Evolutionary conservation across 345 rosid genomes (phyloP), one percentile per base, ranked within the genome.

Genomic region (Syzygium aqueum): DNA sequence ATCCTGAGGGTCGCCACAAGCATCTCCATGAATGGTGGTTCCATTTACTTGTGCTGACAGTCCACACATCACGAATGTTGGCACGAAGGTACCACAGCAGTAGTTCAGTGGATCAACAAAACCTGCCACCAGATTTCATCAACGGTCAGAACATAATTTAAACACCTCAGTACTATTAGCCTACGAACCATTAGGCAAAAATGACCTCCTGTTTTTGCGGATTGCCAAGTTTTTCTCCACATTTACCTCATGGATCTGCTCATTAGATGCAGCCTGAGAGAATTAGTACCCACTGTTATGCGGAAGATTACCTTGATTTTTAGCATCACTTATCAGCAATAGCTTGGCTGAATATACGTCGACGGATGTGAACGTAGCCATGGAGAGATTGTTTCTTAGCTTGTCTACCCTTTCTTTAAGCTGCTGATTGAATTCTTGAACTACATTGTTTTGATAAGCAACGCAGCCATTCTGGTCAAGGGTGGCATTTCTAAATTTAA

Each of bases 81-180:
- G 53, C 51, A 90, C 54, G 80, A 87, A 92, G 51, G 93, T 92
- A 57, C 95, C 94, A 77, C 97, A 94, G 85, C 96, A 93, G 89
- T 91, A 91, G n/a, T 91, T 89, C 85, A 92, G 89, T 16, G 94
- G 93, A 92, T 94, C 93, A 17, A 90, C 92, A 87, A 94, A 94
- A 88, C 98, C 98, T 96, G 92, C 65, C 85, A 9, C 80, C 49
- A 0, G 49, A 73, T 73, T 37, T 17, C 78, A 28, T 67, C 86
- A 87, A 53, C 65, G 80, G 37, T 80, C 9, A 51, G 25, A 51
- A 51, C 51, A 28, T 19, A 37, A 85, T 37, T 77, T 61, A 8
- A 28, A 27, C 54, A 43, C 37, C 37, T 30, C 43, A 4, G 77
- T 19, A n/a, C 12, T 27, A 37, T 30, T 10, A 61, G 46, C 46